A percentile compares a stretch with the other conserved stretches of the same genome.
These are phyloP conservation scores for Penicillium simplicissimum DNA, from an alignment of 495 filamentous ascomycete species.

Conservation along the genomic window DNA sequence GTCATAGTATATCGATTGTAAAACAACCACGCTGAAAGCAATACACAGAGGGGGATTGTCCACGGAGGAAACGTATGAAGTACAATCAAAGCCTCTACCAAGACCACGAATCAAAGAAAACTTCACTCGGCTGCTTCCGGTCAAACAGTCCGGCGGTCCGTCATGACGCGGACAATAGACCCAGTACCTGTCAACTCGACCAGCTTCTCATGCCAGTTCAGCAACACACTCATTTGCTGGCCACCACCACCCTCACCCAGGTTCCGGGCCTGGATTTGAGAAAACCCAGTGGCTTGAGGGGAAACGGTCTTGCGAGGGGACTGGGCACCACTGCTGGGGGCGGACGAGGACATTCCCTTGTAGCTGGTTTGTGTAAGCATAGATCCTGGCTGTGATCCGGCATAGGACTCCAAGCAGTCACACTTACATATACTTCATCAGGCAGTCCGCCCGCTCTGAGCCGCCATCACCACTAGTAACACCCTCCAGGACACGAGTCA, in stretches of 20 bases:
- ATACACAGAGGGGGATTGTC: constrained; percentile 20
- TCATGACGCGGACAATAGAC: constrained; percentile 87
- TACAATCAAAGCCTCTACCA: constrained; percentile 35
- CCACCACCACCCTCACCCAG: constrained; percentile 74
- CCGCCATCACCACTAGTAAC: constrained; percentile 73
- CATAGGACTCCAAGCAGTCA: constrained; percentile 6
- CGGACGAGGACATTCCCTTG: constrained; percentile 74
- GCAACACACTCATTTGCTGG: constrained; percentile 85
- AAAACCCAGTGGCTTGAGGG: constrained; percentile 82
- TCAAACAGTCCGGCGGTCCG: constrained; percentile 86
- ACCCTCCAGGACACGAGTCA: constrained; percentile 77
- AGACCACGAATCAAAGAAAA: constrained; percentile 20
- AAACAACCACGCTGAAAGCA: constrained; percentile 34
- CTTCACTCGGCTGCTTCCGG: constrained; percentile 9
- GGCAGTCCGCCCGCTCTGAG: constrained; percentile 59
- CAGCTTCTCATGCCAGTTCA: constrained; percentile 96
- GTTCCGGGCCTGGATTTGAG: constrained; percentile 71
- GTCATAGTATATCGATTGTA: constrained; percentile 36
- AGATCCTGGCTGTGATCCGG: background rate
- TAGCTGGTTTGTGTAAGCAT: constrained; percentile 52
- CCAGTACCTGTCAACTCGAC: constrained; percentile 87
- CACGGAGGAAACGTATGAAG: constrained; percentile 24
- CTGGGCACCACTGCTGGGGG: constrained; percentile 34
- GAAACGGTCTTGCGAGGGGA: constrained; percentile 57
- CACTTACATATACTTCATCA: constrained; percentile 56